Conservation (phyloP, 805 yeast species). For the Ogataea nakhonphanomensis region DNA sequence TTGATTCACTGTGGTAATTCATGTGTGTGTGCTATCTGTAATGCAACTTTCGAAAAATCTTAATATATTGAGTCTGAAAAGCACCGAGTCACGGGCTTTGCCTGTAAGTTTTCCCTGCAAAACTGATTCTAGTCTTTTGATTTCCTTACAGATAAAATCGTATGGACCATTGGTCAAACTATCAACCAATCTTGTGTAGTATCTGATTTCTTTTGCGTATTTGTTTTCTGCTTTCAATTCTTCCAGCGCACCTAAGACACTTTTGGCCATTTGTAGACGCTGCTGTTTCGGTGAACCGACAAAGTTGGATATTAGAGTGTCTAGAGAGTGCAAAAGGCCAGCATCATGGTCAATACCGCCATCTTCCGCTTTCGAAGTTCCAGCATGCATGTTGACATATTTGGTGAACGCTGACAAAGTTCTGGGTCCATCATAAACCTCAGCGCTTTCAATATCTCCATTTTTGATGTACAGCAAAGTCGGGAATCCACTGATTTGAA, state of each 20-base stretch:
- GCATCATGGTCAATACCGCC: conserved; percentile 40
- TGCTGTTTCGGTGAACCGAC: conserved; percentile 29
- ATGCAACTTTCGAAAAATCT: conserved; percentile 26
- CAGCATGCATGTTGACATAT: conserved; percentile 46
- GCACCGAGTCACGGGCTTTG: conserved; percentile 48
- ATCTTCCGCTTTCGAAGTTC: conserved; percentile 37
- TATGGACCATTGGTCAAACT: conserved; percentile 43
- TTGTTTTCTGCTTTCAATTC: conserved; percentile 29
- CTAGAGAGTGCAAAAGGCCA: conserved; percentile 38
- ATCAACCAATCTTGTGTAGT: conserved; percentile 47
- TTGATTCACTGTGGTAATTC: conserved; percentile 41
- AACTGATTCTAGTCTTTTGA: conserved; percentile 42
- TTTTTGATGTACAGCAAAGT: conserved; percentile 48
- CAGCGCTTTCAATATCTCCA: conserved; percentile 35
- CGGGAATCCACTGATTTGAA: conserved; percentile 47
- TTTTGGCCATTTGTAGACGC: conserved; percentile 27
- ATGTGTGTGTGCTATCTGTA: conserved; percentile 12
- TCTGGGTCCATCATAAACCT: conserved; percentile 40
- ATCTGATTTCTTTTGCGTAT: conserved; percentile 33
- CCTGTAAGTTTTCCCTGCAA: conserved; percentile 37
- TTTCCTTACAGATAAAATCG: conserved; percentile 44
- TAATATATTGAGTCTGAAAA: conserved; percentile 50
- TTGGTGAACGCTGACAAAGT: conserved; percentile 44
- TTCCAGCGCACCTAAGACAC: conserved; percentile 35
- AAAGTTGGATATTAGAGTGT: conserved; percentile 30